Percentiles rank a stretch among this genome's conserved stretches.
Conservation (phyloP, 2,329 filamentous ascomycete genomes). For the Thermochaetoides dissita region DNA sequence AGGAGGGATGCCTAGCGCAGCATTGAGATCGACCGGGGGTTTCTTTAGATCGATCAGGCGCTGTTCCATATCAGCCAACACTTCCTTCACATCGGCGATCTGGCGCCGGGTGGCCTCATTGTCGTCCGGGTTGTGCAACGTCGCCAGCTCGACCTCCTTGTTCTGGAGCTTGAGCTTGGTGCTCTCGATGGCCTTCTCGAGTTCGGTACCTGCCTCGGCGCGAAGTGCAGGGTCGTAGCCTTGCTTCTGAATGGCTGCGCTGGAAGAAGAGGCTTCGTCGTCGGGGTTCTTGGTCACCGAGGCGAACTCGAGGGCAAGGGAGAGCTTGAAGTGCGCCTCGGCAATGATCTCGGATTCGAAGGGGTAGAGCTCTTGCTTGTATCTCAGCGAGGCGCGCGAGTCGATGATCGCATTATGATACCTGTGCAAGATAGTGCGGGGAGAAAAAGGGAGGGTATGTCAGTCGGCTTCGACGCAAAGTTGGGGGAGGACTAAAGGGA, state of each 20-base stretch:
- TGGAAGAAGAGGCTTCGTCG: constrained; percentile 23
- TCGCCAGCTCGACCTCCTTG: constrained; percentile 53
- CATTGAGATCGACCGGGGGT: constrained; percentile 44
- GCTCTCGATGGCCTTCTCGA: constrained; percentile 60
- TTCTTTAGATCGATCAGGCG: constrained; percentile 57
- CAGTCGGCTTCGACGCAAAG: constrained; percentile 4
- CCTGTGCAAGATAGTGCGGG: constrained; percentile 21
- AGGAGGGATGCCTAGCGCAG: constrained; percentile 37
- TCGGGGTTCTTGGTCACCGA: constrained; percentile 54
- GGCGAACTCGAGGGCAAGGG: constrained; percentile 84
- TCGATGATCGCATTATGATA: constrained; percentile 82
- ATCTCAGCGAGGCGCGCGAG: constrained; percentile 58
- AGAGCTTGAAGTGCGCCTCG: constrained; percentile 93
- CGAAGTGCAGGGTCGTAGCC: constrained; percentile 49
- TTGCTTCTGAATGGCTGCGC: constrained; percentile 27
- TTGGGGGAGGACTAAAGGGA: background rate
- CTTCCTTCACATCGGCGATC: constrained; percentile 62
- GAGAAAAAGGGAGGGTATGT: constrained; percentile 6
- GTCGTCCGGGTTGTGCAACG: constrained; percentile 50
- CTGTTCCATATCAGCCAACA: constrained; percentile 66
- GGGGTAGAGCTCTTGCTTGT: constrained; percentile 67
- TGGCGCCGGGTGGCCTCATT: constrained; percentile 47
- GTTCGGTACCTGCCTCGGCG: constrained; percentile 55
- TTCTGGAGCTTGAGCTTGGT: constrained; percentile 56
- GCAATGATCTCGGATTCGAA: constrained; percentile 74